A percentile compares a stretch with the other conserved stretches of the same genome.
These are phyloP conservation scores for Apiospora saccharicola DNA, from an alignment of 2,329 filamentous ascomycete species.

Conservation along the genomic window DNA sequence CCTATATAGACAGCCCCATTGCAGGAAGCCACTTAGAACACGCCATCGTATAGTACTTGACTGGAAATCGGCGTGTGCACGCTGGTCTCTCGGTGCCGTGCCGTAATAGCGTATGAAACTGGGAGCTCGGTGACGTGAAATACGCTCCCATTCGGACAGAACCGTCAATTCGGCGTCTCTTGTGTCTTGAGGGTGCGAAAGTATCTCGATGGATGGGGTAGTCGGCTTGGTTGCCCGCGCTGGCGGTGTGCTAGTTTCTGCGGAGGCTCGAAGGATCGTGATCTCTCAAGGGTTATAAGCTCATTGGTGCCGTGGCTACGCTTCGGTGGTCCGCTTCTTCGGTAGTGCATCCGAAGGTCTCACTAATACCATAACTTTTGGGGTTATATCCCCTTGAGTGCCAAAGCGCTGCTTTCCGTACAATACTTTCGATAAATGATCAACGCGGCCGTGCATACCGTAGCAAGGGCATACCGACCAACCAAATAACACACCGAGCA, in stretches of 20 bases:
- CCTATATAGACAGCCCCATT: constrained; percentile 8
- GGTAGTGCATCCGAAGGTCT: not conserved
- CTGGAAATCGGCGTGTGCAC: not conserved
- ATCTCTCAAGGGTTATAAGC: not conserved
- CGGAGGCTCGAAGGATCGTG: not conserved
- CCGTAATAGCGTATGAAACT: not conserved
- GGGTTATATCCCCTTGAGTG: too few relatives aligned
- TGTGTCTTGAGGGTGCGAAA: not conserved
- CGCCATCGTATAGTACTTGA: not conserved
- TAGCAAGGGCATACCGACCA: too few relatives aligned
- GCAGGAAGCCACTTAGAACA: not conserved
- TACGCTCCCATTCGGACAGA: not conserved
- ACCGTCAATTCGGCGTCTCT: not conserved
- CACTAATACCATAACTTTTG: not conserved
- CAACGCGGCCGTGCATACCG: too few relatives aligned
- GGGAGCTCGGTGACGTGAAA: constrained; percentile 1
- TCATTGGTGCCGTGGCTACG: not conserved
- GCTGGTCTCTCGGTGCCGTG: not conserved
- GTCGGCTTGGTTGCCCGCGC: not conserved
- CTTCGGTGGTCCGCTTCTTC: not conserved
- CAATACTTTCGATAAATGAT: too few relatives aligned
- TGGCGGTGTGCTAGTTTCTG: constrained; percentile 2
- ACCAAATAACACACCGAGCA: too few relatives aligned
- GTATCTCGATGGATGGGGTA: not conserved
- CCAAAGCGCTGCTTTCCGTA: too few relatives aligned